Conservation (phyloP, 1,284 basidiomycete genomes). For the Sporisorium exsertum region DNA sequence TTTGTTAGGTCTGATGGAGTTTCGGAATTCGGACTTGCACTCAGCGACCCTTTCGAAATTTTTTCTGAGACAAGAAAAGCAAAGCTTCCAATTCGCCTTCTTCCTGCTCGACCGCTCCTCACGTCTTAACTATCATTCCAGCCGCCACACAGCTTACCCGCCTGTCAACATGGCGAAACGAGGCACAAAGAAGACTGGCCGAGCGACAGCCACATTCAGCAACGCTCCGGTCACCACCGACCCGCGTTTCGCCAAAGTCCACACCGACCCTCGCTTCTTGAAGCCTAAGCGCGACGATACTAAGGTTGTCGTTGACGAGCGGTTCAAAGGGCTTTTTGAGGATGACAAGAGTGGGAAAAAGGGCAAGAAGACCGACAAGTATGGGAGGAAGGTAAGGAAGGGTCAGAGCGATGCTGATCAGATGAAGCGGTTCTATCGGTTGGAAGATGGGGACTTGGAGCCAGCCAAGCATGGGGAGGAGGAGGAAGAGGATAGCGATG, state of each 20-base stretch:
- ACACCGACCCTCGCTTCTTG: conserved; percentile 92
- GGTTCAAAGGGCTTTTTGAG: conserved; percentile 78
- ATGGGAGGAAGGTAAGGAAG: conserved; percentile 78
- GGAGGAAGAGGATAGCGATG: conserved; percentile 37
- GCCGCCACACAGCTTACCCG: no score
- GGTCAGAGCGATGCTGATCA: conserved; percentile 49
- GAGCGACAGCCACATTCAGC: conserved; percentile 8
- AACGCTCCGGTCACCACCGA: conserved; percentile 52
- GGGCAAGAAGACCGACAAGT: conserved; percentile 82
- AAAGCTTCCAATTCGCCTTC: neutral
- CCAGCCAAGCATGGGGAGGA: conserved; percentile 68
- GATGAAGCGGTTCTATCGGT: conserved; percentile 60
- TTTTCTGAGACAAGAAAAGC: neutral
- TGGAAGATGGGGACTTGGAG: conserved; percentile 70
- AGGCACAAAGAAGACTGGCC: conserved; percentile 13
- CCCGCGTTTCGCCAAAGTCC: conserved; percentile 81
- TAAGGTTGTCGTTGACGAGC: conserved; percentile 90
- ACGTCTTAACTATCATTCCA: neutral
- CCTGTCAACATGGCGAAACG: conserved; percentile 30
- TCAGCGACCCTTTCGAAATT: conserved; percentile 11
- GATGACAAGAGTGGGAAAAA: conserved; percentile 44
- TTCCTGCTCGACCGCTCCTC: neutral
- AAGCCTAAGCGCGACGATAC: conserved; percentile 81
- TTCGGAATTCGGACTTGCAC: conserved; percentile 12
- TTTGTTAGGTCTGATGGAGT: no score